Evolutionary conservation across 345 rosid genomes (phyloP), one percentile per base, ranked within the genome.

Genomic region (Aethionema arabicum): DNA sequence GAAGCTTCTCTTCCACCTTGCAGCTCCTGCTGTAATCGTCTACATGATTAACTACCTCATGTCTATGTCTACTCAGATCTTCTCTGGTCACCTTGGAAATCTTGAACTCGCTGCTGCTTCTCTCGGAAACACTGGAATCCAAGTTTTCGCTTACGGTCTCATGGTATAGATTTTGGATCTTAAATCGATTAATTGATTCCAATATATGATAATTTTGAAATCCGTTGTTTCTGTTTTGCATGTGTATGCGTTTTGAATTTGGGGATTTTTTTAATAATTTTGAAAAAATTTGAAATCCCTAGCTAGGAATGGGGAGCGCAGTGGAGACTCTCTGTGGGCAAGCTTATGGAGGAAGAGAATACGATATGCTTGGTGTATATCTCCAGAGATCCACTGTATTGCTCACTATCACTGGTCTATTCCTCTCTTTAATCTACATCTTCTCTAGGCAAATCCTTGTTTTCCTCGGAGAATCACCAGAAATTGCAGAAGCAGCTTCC

Each of bases 281-380:
- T 47, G 31, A 3, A n/a, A 11, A 14, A 14, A 39, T 6, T 59
- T 12, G 8, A 13, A 41, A 37, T 47, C 11, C 2, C 2, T 65
- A 81, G 79, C 37, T 74, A 59, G 83, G 81, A 3, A 81, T 78
- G 93, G 90, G 95, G 37, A 84, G 90, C 50, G 90, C 87, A 7
- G 90, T 82, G 60, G 90, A 84, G 71, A 86, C 95, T 0, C 46
- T 86, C 10, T 84, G 95, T 43, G 95, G 95, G 8, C 90, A 86
- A 76, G 90, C 87, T 0, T 84, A 49, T 57, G 95, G 95, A 3
- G 90, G 84, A 3, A 21, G 42, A 6, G 78, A 72, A 41, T 78
- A 69, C 52, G 83, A 70, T 11, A 77, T 78, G 81, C 73, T 86
- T 3, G 93, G 93, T 8, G 8, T 82, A 30, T 86, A 83, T 65